Conservation (phyloP, 208 protist species). For the Leishmania lainsoni region DNA sequence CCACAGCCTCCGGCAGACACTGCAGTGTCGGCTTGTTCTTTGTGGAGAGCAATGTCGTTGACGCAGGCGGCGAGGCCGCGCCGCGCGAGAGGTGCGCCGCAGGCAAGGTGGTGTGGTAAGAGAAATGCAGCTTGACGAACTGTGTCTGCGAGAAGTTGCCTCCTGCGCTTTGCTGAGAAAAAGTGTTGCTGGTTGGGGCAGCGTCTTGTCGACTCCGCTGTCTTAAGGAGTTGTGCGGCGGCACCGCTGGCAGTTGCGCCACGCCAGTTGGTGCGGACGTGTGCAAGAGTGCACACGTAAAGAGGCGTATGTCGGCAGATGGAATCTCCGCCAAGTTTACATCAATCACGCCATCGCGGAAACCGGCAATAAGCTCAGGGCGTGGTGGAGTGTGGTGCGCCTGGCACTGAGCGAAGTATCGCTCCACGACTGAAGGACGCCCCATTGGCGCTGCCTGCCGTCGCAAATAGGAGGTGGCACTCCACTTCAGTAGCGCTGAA, state of each 20-base stretch:
- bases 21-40: slow-evolving; percentile 22
- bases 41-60: background rate
- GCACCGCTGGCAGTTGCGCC: background rate
- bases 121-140: slow-evolving; percentile 23
- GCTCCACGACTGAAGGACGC: slow-evolving; percentile 29
- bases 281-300: slow-evolving; percentile 35
- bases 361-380: slow-evolving; percentile 41
- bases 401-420: slow-evolving; percentile 63
- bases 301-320: slow-evolving; percentile 38
- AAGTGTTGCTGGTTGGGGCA: slow-evolving; percentile 3
- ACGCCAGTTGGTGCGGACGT: background rate
- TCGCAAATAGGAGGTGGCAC: background rate
- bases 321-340: slow-evolving; percentile 53
- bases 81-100: background rate
- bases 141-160: slow-evolving; percentile 7
- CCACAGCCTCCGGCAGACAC: slow-evolving; percentile 26
- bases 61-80: background rate
- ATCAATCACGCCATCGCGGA: slow-evolving; percentile 40
- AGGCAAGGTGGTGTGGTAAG: slow-evolving; percentile 7
- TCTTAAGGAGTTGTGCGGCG: background rate
- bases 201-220: background rate
- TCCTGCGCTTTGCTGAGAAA: slow-evolving; percentile 14
- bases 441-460: slow-evolving; percentile 30
- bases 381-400: slow-evolving; percentile 44
- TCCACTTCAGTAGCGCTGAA: background rate